Evolutionary conservation across 352 stramenopile species (phyloP), one percentile per base, ranked within the genome.

Genomic region (Phytopythium boreale): DNA sequence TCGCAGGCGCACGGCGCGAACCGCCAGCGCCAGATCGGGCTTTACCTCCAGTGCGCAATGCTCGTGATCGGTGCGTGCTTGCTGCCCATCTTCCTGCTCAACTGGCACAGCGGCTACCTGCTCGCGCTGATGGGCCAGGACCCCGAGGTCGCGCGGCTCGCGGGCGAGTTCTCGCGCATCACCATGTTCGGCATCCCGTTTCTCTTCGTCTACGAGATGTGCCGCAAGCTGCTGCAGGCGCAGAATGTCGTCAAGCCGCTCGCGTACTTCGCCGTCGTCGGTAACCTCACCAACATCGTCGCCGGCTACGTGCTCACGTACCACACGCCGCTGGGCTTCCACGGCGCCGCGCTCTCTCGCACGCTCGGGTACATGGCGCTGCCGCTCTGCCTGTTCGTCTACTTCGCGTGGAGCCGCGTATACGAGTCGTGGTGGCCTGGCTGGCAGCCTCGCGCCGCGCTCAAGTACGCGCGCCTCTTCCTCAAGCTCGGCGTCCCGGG

Each of bases 261-360:
- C 50, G 64, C 90, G 9, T 39, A 73, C 11, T 80, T 90, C 36
- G 77, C 81, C 15, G 59, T 85, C 14, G 51, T 82, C 8, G 67
- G 72, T 37, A 88, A 88, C 53, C 5, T 91, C 15, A 73, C 93
- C 15, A 92, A 95, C 64, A 66, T 82, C 14, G 51, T 77, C 11
- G 55, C 69, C 2, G 89, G 87, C 3, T 93, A 89, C 68, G 70
- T 84, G 44, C 68, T 97, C 26, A 81, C 85, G 22, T 87, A 88
- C 69, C 72, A 83, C 61, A 93, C 87, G 12, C 61, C 70, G 0
- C 83, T 82, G 69, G 85, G 87, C 11, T 97, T 90, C 66, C 66
- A 89, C 7, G 87, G 87, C 1, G 87, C 87, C 22, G 81, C 87
- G 9, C 56, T 94, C 1, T 86, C 84, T 14, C 75, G 81, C 5